Evolutionary conservation across 1,139 yeast species (phyloP).

Genomic region (Tardiomyces digboiensis): DNA sequence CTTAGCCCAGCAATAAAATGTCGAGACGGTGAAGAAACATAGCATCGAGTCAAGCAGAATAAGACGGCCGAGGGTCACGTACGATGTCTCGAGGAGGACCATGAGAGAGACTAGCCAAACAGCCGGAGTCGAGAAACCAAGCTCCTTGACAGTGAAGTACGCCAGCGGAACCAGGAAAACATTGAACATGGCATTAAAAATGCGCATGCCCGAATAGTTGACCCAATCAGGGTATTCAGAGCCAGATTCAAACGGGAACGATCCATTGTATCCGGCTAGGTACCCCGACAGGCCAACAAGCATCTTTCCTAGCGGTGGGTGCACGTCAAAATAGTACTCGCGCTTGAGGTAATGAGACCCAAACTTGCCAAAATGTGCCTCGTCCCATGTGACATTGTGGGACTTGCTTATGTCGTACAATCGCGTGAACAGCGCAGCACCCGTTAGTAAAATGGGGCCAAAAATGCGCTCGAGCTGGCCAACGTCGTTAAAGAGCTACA

Average conservation of each 20-base stretch:
- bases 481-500: slow-evolving; percentile 10
- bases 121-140: slow-evolving; percentile 71
- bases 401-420: slow-evolving; percentile 56
- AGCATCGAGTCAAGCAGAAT: slow-evolving; percentile 95
- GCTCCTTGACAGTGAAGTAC: slow-evolving; percentile 80
- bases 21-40: slow-evolving; percentile 80
- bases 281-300: slow-evolving; percentile 91
- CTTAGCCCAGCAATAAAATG: slow-evolving; percentile 66
- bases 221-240: slow-evolving; percentile 75
- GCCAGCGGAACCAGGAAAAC: slow-evolving; percentile 91
- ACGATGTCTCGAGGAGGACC: slow-evolving; percentile 81
- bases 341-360: slow-evolving; percentile 90
- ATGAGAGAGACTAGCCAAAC: slow-evolving; percentile 85
- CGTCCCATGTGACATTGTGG: slow-evolving; percentile 78
- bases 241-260: slow-evolving; percentile 92
- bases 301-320: slow-evolving; percentile 98
- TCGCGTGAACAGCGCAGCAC: slow-evolving; percentile 56
- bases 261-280: slow-evolving; percentile 90
- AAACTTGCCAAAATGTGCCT: slow-evolving; percentile 66
- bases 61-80: slow-evolving; percentile 84
- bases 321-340: slow-evolving; percentile 95
- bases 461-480: slow-evolving; percentile 33
- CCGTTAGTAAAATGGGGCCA: slow-evolving; percentile 50
- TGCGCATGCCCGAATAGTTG: slow-evolving; percentile 85
- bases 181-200: slow-evolving; percentile 87